Conservation (phyloP, 352 stramenopile species). For the Phytopythium boreale region DNA sequence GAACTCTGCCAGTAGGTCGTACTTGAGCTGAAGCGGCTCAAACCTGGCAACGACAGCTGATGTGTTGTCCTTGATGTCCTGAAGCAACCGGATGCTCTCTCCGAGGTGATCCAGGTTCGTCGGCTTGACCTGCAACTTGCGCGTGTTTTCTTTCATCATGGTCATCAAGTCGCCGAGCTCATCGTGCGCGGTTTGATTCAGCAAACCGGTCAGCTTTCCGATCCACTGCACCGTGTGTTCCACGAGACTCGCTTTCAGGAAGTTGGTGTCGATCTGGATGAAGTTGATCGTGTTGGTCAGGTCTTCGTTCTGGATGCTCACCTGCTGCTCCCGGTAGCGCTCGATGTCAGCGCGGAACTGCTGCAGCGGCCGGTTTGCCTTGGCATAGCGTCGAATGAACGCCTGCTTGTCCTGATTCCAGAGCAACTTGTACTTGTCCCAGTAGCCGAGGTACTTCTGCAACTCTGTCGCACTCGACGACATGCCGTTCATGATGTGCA, state of each 20-base stretch:
- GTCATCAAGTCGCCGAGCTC: conserved; percentile 84
- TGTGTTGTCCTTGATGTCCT: conserved; percentile 85
- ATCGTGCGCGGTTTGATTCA: conserved; percentile 90
- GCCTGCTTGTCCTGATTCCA: conserved; percentile 95
- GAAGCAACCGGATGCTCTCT: conserved; percentile 87
- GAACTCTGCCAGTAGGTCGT: conserved; percentile 85
- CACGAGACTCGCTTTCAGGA: conserved; percentile 89
- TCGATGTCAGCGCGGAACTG: conserved; percentile 93
- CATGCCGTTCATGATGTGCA: conserved; percentile 97
- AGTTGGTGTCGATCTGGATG: conserved; percentile 93
- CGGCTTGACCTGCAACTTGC: conserved; percentile 82
- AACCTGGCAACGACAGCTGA: conserved; percentile 71
- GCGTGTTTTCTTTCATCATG: conserved; percentile 89
- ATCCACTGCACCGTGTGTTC: conserved; percentile 94
- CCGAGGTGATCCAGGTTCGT: conserved; percentile 90
- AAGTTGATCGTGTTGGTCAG: conserved; percentile 94
- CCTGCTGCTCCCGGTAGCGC: conserved; percentile 89
- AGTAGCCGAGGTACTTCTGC: conserved; percentile 94
- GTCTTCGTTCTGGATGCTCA: conserved; percentile 91
- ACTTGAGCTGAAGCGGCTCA: conserved; percentile 84
- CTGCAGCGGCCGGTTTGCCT: conserved; percentile 90
- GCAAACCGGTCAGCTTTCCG: conserved; percentile 87
- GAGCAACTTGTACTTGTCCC: conserved; percentile 93
- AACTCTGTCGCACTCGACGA: conserved; percentile 90
- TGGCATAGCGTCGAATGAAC: conserved; percentile 95